Conservation (phyloP, 768 basidiomycete species). For the Boletus speciosus region DNA sequence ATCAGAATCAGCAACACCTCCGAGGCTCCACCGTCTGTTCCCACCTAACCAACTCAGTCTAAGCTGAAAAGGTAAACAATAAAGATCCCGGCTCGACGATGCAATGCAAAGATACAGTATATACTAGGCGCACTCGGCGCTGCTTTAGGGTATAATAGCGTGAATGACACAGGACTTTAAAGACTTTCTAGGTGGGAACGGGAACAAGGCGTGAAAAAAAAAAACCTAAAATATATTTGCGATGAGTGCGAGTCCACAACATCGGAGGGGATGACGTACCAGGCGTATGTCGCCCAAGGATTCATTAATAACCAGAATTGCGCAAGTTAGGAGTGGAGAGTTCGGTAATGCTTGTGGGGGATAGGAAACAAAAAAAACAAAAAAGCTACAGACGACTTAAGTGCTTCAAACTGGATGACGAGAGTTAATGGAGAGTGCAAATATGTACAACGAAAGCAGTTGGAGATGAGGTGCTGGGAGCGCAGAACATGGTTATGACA, state of each 20-base stretch:
- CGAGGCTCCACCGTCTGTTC: not conserved
- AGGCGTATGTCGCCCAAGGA: not conserved
- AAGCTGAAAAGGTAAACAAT: not conserved
- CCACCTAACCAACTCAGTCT: not conserved
- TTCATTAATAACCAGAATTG: slow-evolving; percentile 2
- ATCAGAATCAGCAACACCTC: not conserved
- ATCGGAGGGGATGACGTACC: slow-evolving; percentile 6
- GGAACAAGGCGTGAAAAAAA: not conserved
- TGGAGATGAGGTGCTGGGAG: not conserved
- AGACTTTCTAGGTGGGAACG: not conserved
- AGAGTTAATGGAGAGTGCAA: not conserved
- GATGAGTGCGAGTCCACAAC: slow-evolving; percentile 2
- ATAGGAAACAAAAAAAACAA: not conserved
- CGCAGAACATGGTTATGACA: not conserved
- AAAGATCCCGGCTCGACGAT: not conserved
- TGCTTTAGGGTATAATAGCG: slow-evolving; percentile 6
- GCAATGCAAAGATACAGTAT: slow-evolving; percentile 7
- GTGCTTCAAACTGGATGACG: not conserved
- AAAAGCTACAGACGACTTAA: not conserved
- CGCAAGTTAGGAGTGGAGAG: not conserved
- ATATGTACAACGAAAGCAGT: slow-evolving; percentile 6
- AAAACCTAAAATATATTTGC: not conserved
- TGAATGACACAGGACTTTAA: not conserved
- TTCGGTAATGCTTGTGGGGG: not conserved
- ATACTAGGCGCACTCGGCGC: slow-evolving; percentile 12